A percentile compares a stretch with the other conserved stretches of the same genome.
These are phyloP conservation scores for Cicer arietinum DNA, from an alignment of 306 rosid genomes.

Conservation along the genomic window DNA sequence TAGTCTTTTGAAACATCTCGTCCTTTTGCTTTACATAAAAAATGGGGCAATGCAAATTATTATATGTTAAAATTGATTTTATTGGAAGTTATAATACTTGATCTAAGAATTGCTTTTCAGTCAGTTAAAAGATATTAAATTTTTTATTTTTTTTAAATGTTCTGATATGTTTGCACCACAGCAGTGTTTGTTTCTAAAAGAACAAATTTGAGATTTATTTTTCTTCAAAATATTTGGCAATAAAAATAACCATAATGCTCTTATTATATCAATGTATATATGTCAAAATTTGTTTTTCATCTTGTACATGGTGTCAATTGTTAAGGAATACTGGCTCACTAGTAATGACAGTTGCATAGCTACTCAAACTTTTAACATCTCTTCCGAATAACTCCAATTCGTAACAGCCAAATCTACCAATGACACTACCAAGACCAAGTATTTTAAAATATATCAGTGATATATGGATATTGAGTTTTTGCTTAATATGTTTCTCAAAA, in stretches of 20 bases:
- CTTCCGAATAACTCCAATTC: constrained; percentile 52
- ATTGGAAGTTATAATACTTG: too few species aligned
- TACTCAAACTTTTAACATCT: constrained; percentile 57
- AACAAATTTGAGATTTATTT: neutral
- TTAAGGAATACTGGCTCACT: constrained; percentile 55
- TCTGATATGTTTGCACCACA: neutral
- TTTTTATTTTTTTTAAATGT: neutral
- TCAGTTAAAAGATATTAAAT: neutral
- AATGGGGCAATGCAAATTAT: too few species aligned
- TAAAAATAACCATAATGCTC: neutral
- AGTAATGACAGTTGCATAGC: constrained; percentile 46
- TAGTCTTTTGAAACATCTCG: too few species aligned
- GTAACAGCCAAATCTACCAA: constrained; percentile 12
- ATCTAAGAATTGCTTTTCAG: too few species aligned
- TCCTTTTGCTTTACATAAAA: too few species aligned
- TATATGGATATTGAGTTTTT: too few species aligned
- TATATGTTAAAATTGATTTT: too few species aligned
- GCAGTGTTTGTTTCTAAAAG: too few species aligned
- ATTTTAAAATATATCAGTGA: constrained; percentile 51
- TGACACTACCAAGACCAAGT: neutral
- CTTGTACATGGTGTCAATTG: constrained; percentile 5
- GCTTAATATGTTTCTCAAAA: too few species aligned
- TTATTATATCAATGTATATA: neutral
- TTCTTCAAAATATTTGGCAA: neutral
- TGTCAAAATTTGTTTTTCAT: neutral